Conservation (phyloP, 2,329 filamentous ascomycete genomes). For the Aaosphaeria pasadenensis region DNA sequence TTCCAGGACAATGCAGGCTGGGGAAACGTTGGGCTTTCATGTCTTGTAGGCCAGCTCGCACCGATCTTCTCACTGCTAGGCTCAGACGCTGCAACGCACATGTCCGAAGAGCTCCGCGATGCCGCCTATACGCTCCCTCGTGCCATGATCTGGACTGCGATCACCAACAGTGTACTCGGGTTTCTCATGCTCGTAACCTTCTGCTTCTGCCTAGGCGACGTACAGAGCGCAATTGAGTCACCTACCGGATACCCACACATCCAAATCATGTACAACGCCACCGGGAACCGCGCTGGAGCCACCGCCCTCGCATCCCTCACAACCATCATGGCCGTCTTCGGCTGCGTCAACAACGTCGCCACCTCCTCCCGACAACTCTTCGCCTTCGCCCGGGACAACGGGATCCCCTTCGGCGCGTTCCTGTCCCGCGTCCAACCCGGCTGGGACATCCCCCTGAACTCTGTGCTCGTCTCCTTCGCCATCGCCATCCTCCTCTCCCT, state of each 20-base stretch:
- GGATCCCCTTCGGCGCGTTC: conserved; percentile 1
- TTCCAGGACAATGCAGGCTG: conserved; percentile 27
- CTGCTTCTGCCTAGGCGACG: conserved; percentile 22
- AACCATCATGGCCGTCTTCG: conserved; percentile 6
- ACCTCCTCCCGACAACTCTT: conserved; percentile 4
- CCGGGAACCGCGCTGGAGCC: conserved; percentile 19
- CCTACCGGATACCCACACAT: conserved; percentile 42
- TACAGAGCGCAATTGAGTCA: conserved; percentile 11
- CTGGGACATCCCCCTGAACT: conserved; percentile 38
- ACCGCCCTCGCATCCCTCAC: conserved; percentile 20
- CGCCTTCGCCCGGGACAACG: conserved; percentile 3
- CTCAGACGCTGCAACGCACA: conserved; percentile 27
- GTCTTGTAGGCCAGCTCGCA: conserved; percentile 18
- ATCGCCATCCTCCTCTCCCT: conserved; percentile 42
- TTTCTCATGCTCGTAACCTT: conserved; percentile 36
- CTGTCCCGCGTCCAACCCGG: conserved; percentile 10
- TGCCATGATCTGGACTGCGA: conserved; percentile 40
- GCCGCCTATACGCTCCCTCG: conserved; percentile 34
- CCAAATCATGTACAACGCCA: conserved; percentile 39
- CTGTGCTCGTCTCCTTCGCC: conserved; percentile 41
- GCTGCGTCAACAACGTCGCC: conserved; percentile 36
- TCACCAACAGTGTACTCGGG: conserved; percentile 38
- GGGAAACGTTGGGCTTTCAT: conserved; percentile 21
- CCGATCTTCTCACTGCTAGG: conserved; percentile 22
- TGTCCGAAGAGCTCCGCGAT: conserved; percentile 33